Base-by-base conservation (phyloP, 1,284 basidiomycete species). In the Mycosarcoma maydis region DNA sequence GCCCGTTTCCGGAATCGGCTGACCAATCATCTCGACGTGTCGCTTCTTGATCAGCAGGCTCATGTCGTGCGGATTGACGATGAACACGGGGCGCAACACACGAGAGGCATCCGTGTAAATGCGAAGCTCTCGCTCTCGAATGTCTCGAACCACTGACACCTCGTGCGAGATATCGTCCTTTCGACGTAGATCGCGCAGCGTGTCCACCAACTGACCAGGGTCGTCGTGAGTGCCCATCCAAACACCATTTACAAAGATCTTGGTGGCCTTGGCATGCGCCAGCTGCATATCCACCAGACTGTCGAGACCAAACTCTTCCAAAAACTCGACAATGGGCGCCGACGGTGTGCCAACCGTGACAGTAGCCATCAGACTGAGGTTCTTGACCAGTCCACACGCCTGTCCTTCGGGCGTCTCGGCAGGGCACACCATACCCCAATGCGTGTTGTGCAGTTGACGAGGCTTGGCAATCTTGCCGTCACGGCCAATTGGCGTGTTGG, bases 181-280 rank as follows among this genome's bases (percentile, higher is more conserved):
- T 72, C 96, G 86, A 66, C 96, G 88, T 69, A 98, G 87, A 76
- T 91, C 90, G 82, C 94, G 90, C 80, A 99, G 88, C 20, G 94
- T 97, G 80, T 90, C 90, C 68, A 98, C 92, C 49, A 99, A 86
- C 74, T 92, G 91, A 42, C 90, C 90, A 16, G 95, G 92, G 75
- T 98, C 92, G 58, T 94, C 91, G 84, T 98, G 94, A n/a, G 98
- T 92, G 71, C 96, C 96, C 87, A 97, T 93, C 96, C 96, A 98
- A 10, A 98, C 94, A 80, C 96, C 96, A 77, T 99, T 99, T 68
- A 99, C 92, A 83, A 99, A 98, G 33, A 99, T 92, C 84, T 98
- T 98, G 30, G 95, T 98, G 11, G 78, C 73, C 49, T 75, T 71
- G 16, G 77, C 70, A 42, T 75, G 72, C 19, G 75, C 72, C 17